These are phyloP conservation scores for Jackrogersella minutella DNA, from an alignment of 495 filamentous ascomycete genomes.

Conservation along the genomic window DNA sequence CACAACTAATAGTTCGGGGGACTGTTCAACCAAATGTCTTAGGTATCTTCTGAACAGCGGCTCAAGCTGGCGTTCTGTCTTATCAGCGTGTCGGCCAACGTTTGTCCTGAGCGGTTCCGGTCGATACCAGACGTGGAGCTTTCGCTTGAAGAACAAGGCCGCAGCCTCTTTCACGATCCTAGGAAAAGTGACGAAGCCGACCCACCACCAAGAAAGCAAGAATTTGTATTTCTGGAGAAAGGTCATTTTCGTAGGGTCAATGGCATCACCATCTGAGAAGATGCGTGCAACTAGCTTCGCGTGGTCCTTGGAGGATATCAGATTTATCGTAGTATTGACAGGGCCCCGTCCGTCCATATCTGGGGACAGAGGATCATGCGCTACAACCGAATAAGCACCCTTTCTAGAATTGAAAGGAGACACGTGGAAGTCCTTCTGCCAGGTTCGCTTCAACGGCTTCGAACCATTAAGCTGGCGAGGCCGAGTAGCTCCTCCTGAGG, in stretches of 20 bases:
- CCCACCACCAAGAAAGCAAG: constrained; percentile 66
- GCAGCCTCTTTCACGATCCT: constrained; percentile 66
- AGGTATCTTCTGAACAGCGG: constrained; percentile 61
- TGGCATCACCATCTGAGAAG: constrained; percentile 53
- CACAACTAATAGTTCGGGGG: constrained; percentile 51
- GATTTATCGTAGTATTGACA: constrained; percentile 64
- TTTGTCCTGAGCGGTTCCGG: constrained; percentile 63
- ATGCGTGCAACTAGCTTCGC: constrained; percentile 64
- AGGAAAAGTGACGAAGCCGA: constrained; percentile 68
- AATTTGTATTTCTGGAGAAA: constrained; percentile 55
- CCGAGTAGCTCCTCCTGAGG: not conserved
- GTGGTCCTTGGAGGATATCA: constrained; percentile 62
- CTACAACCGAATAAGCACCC: constrained; percentile 64
- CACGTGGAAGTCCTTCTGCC: constrained; percentile 77
- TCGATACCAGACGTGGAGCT: constrained; percentile 64
- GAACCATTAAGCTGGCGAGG: constrained; percentile 14
- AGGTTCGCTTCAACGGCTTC: constrained; percentile 55
- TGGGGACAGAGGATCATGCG: constrained; percentile 61
- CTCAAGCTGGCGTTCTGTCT: constrained; percentile 58
- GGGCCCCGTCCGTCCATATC: constrained; percentile 44
- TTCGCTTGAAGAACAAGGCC: constrained; percentile 59
- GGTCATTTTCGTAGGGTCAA: constrained; percentile 58
- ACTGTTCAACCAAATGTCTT: constrained; percentile 52
- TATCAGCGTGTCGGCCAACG: constrained; percentile 57
- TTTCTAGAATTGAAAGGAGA: constrained; percentile 76